Base-by-base conservation (phyloP, 306 rosid species). In the Pyrus pyrifolia region DNA sequence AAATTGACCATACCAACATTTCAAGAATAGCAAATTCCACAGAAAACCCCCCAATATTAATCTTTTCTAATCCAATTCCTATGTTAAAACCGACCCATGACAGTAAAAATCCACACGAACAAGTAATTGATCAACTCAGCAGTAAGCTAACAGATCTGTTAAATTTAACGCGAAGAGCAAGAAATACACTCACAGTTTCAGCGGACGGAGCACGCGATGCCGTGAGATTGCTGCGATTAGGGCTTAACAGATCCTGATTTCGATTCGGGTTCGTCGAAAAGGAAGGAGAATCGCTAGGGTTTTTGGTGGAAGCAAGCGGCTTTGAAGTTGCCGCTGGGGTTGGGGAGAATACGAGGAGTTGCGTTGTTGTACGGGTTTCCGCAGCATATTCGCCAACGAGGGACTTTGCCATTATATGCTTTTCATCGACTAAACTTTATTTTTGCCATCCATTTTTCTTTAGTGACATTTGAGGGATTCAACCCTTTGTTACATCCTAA, bases 311-410 rank as follows among this genome's bases (percentile, higher is more conserved):
- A 74, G 68, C 42, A 27, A 72, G 78, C 81, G 30, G 67, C 86
- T 46, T 82, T 70, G 81, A 67, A 57, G 78, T 74, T 79, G 70
- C 72, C 77, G 81, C 74, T 53, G 61, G 67, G 76, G 22, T 59
- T 60, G 72, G 84, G 64, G 64, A 74, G 68, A 80, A 72, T 60
- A 44, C 80, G 72, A 83, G 66, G 75, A 66, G 64, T n/a, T 52
- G 45, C 19, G 59, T n/a, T 22, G 59, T n/a, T 22, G 80, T 77
- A 0, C 13, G 64, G 27, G 70, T 59, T 44, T 59, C 10, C 10
- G 30, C 38, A n/a, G 53, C 11, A 33, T 33, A 35, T 63, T 55
- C 29, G 60, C 46, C 0, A 40, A 67, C 58, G 21, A 53, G 31
- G 23, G 23, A 40, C 67, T 70, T 46, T 4, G 51, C 12, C 22